Conservation (phyloP, 495 filamentous ascomycete genomes). For the Xylaria curta region DNA sequence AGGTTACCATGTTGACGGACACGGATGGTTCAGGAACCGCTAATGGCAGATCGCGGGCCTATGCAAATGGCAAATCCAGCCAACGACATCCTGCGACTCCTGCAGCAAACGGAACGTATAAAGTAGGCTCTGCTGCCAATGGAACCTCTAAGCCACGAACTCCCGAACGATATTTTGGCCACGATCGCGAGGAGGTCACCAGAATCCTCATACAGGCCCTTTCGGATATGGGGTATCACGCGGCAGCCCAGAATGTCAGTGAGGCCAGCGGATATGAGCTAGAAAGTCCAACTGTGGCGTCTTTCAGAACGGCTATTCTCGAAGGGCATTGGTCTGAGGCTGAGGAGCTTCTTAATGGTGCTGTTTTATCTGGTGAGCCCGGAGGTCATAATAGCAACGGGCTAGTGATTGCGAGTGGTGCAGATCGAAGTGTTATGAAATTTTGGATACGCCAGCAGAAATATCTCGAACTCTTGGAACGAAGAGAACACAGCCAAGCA, state of each 20-base stretch:
- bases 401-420: conserved; percentile 53
- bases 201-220: conserved; percentile 91
- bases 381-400: conserved; percentile 52
- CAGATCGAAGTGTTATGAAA: conserved; percentile 53
- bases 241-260: conserved; percentile 73
- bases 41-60: conserved; percentile 38
- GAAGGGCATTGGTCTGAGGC: conserved; percentile 84
- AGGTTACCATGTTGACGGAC: conserved; percentile 40
- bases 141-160: conserved; percentile 41
- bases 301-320: conserved; percentile 82
- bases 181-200: conserved; percentile 92
- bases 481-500: conserved; percentile 72
- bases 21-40: conserved; percentile 31
- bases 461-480: conserved; percentile 88
- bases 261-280: conserved; percentile 88
- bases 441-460: conserved; percentile 93
- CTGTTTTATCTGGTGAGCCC: conserved; percentile 55
- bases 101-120: conserved; percentile 46
- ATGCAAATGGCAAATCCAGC: conserved; percentile 37
- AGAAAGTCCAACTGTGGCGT: conserved; percentile 82
- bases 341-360: conserved; percentile 77
- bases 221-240: conserved; percentile 82
- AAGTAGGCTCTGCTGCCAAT: conserved; percentile 43
- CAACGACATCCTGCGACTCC: conserved; percentile 27
- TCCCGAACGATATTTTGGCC: conserved; percentile 64